These are phyloP conservation scores for Cercospora beticola DNA, from an alignment of 2,329 filamentous ascomycete genomes.

Conservation along the genomic window DNA sequence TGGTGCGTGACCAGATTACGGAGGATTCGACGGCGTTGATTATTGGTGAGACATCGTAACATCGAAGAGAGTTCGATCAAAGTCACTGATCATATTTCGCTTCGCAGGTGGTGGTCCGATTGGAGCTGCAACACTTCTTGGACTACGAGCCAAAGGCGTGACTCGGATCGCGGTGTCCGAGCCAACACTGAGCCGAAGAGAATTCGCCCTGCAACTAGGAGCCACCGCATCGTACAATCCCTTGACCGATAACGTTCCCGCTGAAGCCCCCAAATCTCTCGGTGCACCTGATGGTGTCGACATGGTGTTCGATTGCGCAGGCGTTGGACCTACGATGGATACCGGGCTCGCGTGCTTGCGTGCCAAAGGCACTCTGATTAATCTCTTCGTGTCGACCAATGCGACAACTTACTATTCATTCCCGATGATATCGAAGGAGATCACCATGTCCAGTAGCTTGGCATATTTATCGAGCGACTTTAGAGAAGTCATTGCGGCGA, in stretches of 20 bases:
- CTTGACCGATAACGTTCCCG: not conserved
- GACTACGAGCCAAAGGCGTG: constrained; percentile 11
- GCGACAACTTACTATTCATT: constrained; percentile 5
- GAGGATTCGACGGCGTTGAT: constrained; percentile 8
- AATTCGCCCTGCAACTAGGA: constrained; percentile 3
- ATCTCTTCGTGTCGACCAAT: constrained; percentile 6
- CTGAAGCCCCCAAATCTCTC: not conserved
- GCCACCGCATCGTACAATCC: constrained; percentile 3
- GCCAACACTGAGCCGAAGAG: constrained; percentile 1
- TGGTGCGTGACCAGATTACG: not conserved
- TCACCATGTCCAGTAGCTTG: not conserved
- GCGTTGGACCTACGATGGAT: constrained; percentile 13
- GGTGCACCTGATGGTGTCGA: constrained; percentile 4
- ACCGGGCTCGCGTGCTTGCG: constrained; percentile 10
- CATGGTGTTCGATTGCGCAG: constrained; percentile 16
- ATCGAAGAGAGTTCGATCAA: not conserved
- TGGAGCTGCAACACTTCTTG: constrained; percentile 13
- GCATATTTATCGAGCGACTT: constrained; percentile 12
- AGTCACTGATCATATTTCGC: not conserved
- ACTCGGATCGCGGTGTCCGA: constrained; percentile 15
- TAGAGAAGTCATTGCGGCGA: constrained; percentile 10
- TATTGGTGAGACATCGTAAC: not conserved
- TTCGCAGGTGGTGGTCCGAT: constrained; percentile 13
- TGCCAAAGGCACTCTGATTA: constrained; percentile 4
- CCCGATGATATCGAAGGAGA: constrained; percentile 12